Base-by-base conservation (phyloP, 2,329 filamentous ascomycete genomes). In the Elsinoe australis region DNA sequence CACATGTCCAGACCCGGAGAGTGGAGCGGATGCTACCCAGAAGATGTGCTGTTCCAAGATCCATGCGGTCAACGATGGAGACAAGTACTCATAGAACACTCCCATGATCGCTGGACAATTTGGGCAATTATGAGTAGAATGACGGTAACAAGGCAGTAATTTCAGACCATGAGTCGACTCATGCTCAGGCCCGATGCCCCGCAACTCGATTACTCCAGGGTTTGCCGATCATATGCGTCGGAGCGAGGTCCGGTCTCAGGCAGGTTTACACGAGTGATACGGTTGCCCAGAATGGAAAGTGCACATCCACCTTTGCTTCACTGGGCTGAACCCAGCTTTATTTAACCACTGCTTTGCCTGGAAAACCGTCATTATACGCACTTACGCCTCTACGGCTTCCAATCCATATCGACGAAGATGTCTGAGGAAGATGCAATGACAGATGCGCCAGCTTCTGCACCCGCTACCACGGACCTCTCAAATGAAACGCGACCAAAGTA, bases 1-100 rank as follows among this genome's bases (percentile, higher is more conserved):
- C 68, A 89, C 71, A 67, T 89, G 84, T 4, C 39, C 39, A 1
- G 69, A 65, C 15, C 77, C 80, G n/a, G 73, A 72, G 19, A 79
- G 73, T 0, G 84, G 83, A 0, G 85, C 83, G 10, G 82, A 85
- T 32, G 79, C 82, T 8, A 84, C 81, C 70, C 83, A 88, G 73
- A 88, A 88, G 57, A 89, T 68, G 49, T 80, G 76, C 57, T 89
- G 85, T 8, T 69, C 64, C 39, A 80, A 70, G 44, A 80, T 76
- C 82, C 83, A 88, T 32, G 71, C 64, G 49, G 72, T 69, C 26
- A 85, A 72, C 22, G 80, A 69, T 5, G 70, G 61, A 3, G 71
- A 62, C 52, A 85, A 71, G 29, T 71, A 71, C 14, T 71, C 60
- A 60, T 71, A 81, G 62, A 77, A 81, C 62, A 76, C 75, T 14